Base-by-base conservation (phyloP, 345 rosid species). In the Populus tremula region DNA sequence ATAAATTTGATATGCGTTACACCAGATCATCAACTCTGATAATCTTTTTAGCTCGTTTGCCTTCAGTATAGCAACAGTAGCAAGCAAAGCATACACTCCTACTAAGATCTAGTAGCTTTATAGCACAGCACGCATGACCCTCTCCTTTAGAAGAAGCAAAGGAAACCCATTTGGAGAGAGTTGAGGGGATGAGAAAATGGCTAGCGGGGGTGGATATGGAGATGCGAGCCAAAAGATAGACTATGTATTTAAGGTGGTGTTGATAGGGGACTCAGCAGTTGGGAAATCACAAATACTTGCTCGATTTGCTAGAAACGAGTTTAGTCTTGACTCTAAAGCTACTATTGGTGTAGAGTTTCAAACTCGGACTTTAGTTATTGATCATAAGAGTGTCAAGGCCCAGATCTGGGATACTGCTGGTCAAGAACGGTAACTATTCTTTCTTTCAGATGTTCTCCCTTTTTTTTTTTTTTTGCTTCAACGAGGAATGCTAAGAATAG, bases 391-490 rank as follows among this genome's bases (percentile, higher is more conserved):
- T 72, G 83, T 83, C 64, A 83, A 83, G 79, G 86, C 84, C 47
- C 86, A 83, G 86, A 80, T 83, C 83, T 83, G 86, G 86, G 86
- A 83, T 80, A 83, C 86, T 6, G 86, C 86, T 47, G 86, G 83
- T 23, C 86, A 83, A 81, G 86, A 83, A 78, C 81, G 86, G 86
- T 83, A 78, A 14, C 54, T 25, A 8, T 33, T 41, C 0, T 1
- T 20, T 27, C 29, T 38, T n/a, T 43, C 8, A 16, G 10, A 20
- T 33, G 4, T 5, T 5, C 36, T 33, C 5, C 36, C 36, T 33
- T 33, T 33, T 4, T 33, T 31, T 31, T 33, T 3, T 33, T 33
- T 39, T 39, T 39, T 39, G 43, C 10, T 8, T 39, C 43, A 6
- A 9, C 10, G 10, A 39, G 43, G 43, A 39, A 39, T 39, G 43